phyloP scores from a whole-genome alignment of 768 basidiomycete species.

The Tulasnella sp. region DNA sequence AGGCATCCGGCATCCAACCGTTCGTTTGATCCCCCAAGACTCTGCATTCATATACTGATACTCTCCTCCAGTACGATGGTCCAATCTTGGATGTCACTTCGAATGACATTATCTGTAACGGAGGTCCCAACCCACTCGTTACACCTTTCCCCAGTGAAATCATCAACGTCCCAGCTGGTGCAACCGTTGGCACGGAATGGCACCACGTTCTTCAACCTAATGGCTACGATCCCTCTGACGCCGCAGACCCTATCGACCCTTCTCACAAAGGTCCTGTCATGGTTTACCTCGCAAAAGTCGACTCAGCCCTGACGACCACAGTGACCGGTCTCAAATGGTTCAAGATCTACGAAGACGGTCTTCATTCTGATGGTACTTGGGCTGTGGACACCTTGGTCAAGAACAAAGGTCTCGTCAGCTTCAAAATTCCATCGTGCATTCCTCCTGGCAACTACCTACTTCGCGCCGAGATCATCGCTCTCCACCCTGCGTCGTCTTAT shows the following conservation, averaged over 20 bases:
- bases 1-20: slow-evolving; percentile 40
- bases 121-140: slow-evolving; percentile 57
- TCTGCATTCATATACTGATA: neutral
- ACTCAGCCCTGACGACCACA: slow-evolving; percentile 42
- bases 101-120: slow-evolving; percentile 62
- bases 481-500: slow-evolving; percentile 32
- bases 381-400: slow-evolving; percentile 54
- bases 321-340: slow-evolving; percentile 45
- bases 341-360: slow-evolving; percentile 33
- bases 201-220: slow-evolving; percentile 50
- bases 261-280: slow-evolving; percentile 58
- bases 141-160: slow-evolving; percentile 44
- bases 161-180: slow-evolving; percentile 58
- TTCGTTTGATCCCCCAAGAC: neutral
- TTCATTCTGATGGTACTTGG: slow-evolving; percentile 43
- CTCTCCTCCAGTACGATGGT: slow-evolving; percentile 41
- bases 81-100: slow-evolving; percentile 62
- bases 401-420: slow-evolving; percentile 57
- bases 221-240: slow-evolving; percentile 44
- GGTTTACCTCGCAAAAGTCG: slow-evolving; percentile 52
- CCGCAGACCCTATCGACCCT: slow-evolving; percentile 52
- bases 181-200: slow-evolving; percentile 58
- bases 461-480: slow-evolving; percentile 47
- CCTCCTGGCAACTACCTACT: slow-evolving; percentile 55
- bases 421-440: slow-evolving; percentile 55